Percentiles rank a stretch among this genome's conserved stretches.
These are phyloP conservation scores for Pharus latifolius DNA, from an alignment of 176 grass and related monocot genomes.

Conservation along the genomic window DNA sequence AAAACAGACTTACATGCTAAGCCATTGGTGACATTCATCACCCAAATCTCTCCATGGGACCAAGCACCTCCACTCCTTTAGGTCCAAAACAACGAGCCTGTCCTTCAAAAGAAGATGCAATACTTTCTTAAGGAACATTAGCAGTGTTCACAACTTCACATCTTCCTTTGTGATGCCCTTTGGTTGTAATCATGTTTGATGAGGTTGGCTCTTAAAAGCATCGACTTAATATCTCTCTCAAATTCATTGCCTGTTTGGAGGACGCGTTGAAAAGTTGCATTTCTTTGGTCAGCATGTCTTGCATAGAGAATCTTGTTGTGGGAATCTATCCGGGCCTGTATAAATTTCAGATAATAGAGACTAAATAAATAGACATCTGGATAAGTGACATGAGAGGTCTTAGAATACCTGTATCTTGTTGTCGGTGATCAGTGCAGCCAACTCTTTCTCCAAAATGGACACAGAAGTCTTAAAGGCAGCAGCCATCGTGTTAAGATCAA, in stretches of 20 bases:
- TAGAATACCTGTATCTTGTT: constrained; percentile 70
- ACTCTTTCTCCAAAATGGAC: constrained; percentile 75
- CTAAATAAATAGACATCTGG: neutral
- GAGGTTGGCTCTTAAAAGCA: constrained; percentile 89
- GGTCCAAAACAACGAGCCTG: constrained; percentile 1
- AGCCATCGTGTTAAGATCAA: constrained; percentile 90
- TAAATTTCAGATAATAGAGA: constrained; percentile 1
- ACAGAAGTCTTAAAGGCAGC: constrained; percentile 76
- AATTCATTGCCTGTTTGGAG: constrained; percentile 76
- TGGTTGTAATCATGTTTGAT: constrained; percentile 73
- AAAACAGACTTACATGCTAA: neutral
- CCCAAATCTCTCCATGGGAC: neutral
- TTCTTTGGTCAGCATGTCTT: constrained; percentile 80
- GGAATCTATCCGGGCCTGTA: constrained; percentile 93
- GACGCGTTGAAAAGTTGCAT: constrained; percentile 70
- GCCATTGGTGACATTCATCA: neutral
- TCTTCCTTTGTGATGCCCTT: constrained; percentile 29
- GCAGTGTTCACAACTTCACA: neutral
- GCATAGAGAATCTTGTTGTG: constrained; percentile 97
- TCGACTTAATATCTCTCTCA: constrained; percentile 70
- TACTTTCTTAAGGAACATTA: neutral
- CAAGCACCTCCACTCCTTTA: neutral
- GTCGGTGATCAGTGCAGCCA: constrained; percentile 75
- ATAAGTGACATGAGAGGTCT: neutral
- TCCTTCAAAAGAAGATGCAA: neutral